Conservation (phyloP, 768 basidiomycete genomes). For the Dendrothele bispora region DNA sequence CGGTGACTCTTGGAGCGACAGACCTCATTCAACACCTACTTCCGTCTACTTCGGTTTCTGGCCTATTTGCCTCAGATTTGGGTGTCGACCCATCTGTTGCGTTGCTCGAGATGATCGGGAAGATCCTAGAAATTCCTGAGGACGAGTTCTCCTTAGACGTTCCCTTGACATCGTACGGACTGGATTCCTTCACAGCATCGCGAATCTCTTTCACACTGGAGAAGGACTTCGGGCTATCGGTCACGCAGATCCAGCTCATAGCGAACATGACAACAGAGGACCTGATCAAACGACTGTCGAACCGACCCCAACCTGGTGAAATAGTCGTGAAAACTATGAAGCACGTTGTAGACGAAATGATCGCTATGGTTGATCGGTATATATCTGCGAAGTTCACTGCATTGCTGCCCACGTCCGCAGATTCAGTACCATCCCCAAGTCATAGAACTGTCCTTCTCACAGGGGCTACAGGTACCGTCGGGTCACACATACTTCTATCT, state of each 20-base stretch:
- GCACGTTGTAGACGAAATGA: background rate
- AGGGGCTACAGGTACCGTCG: background rate
- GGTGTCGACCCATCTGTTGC: background rate
- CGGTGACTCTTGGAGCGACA: slow-evolving; percentile 21
- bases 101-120: slow-evolving; percentile 14
- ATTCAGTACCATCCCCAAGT: too few species aligned
- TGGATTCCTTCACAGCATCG: slow-evolving; percentile 41
- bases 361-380: background rate
- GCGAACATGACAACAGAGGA: background rate
- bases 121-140: slow-evolving; percentile 27
- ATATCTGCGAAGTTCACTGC: background rate
- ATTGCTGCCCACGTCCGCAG: background rate
- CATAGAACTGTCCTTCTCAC: background rate
- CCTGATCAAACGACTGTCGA: background rate
- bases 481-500: background rate
- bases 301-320: background rate
- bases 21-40: slow-evolving; percentile 14
- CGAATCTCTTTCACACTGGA: slow-evolving; percentile 31
- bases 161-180: slow-evolving; percentile 41
- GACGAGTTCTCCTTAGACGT: slow-evolving; percentile 35
- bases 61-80: background rate
- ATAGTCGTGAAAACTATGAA: background rate
- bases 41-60: slow-evolving; percentile 2
- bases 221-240: background rate
- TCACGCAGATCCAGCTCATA: background rate